Evolutionary conservation across 352 stramenopile genomes (phyloP).

Genomic region (Phytophthora uliginosa): DNA sequence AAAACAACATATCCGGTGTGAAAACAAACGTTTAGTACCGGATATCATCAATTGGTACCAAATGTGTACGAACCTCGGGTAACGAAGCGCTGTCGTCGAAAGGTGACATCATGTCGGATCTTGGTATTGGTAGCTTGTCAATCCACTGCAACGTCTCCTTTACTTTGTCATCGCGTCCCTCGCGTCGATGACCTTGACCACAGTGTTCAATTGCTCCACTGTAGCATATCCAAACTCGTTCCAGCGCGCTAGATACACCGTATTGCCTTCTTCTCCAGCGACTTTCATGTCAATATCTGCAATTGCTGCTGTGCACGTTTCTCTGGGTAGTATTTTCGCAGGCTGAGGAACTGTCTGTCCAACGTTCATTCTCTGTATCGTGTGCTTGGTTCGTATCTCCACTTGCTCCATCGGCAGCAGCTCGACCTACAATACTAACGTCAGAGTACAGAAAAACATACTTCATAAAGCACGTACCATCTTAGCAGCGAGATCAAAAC

Average conservation of each 20-base stretch:
- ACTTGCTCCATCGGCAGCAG: no score
- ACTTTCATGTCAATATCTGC: slow-evolving; percentile 4
- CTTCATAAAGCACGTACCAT: no score
- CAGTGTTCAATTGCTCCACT: not conserved
- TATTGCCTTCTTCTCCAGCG: not conserved
- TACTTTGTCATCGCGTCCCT: not conserved
- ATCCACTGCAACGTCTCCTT: not conserved
- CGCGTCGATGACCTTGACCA: slow-evolving; percentile 4
- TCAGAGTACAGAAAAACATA: no score
- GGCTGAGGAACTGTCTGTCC: not conserved
- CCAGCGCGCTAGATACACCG: slow-evolving; percentile 1
- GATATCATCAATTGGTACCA: slow-evolving; percentile 5
- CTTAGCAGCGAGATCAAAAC: no score
- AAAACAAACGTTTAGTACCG: not conserved
- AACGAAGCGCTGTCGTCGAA: not conserved
- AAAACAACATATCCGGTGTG: slow-evolving; percentile 11
- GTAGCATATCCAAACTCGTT: slow-evolving; percentile 4
- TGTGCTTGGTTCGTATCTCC: not conserved
- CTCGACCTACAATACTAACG: no score
- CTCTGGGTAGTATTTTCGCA: not conserved
- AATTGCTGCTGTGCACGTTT: slow-evolving; percentile 6
- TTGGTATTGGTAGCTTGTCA: not conserved
- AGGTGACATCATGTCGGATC: not conserved
- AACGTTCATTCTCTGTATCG: slow-evolving; percentile 11
- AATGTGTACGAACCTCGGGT: slow-evolving; percentile 7